Evolutionary conservation across 176 grass and related monocot genomes (phyloP).

Genomic region (Juncus effusus): DNA sequence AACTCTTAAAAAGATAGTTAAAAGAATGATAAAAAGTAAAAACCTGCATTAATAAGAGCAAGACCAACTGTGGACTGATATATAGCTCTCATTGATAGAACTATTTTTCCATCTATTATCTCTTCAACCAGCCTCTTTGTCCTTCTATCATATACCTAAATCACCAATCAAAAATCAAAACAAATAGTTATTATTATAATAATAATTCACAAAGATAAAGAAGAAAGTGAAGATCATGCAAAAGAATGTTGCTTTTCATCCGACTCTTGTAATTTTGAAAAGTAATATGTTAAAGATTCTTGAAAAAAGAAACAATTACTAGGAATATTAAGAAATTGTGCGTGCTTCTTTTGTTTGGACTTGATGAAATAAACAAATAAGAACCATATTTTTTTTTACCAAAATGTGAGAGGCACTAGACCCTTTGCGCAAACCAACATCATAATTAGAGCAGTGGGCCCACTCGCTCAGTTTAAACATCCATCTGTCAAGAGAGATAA

Average conservation of each 20-base stretch:
- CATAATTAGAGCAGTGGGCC: conserved; percentile 79
- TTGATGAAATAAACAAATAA: conserved; percentile 11
- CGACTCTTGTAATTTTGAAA: too few species aligned
- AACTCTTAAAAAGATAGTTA: background rate
- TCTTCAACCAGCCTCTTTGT: conserved; percentile 90
- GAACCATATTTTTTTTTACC: conserved; percentile 39
- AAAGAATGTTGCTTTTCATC: background rate
- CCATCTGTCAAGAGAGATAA: conserved; percentile 54
- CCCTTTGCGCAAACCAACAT: conserved; percentile 82
- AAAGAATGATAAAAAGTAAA: background rate
- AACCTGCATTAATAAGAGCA: conserved; percentile 85
- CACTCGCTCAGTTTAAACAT: conserved; percentile 99
- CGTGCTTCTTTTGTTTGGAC: too few species aligned
- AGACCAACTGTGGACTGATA: conserved; percentile 96
- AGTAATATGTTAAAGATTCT: too few species aligned
- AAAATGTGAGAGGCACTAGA: conserved; percentile 90
- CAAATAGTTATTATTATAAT: background rate
- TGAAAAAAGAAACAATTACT: too few species aligned
- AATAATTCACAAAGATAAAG: too few species aligned
- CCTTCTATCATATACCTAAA: conserved; percentile 79
- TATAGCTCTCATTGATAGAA: conserved; percentile 90
- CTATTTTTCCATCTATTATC: conserved; percentile 88
- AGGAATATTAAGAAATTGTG: too few species aligned
- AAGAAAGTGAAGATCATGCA: conserved; percentile 12
- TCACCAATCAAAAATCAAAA: conserved; percentile 14